Percentiles rank a stretch among this genome's conserved stretches.
Evolutionary conservation across 345 rosid genomes (phyloP).

Genomic region (Passiflora organensis): DNA sequence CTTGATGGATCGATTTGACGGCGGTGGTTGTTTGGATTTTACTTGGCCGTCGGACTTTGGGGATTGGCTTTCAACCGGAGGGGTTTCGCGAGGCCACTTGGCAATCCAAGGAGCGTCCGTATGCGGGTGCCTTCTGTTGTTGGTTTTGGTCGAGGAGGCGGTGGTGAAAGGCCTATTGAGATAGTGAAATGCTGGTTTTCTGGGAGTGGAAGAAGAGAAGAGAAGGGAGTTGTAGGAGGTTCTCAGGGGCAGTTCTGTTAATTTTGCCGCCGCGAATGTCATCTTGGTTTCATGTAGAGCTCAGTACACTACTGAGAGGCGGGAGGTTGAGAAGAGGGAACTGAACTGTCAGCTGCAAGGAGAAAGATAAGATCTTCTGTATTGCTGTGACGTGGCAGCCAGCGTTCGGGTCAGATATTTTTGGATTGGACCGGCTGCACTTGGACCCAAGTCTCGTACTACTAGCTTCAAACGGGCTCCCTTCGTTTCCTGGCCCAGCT

Average conservation of each 20-base stretch:
- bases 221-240: slow-evolving; percentile 42
- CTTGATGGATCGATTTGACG: slow-evolving; percentile 21
- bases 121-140: slow-evolving; percentile 24
- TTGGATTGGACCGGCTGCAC: no score
- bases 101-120: slow-evolving; percentile 51
- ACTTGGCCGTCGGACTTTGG: slow-evolving; percentile 13
- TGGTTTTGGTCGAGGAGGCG: slow-evolving; percentile 25
- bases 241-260: slow-evolving; percentile 68
- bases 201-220: slow-evolving; percentile 28
- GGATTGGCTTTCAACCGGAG: slow-evolving; percentile 8
- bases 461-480: no score
- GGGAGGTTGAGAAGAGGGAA: not conserved
- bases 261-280: slow-evolving; percentile 49
- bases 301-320: slow-evolving; percentile 9
- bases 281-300: slow-evolving; percentile 27
- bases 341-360: not conserved
- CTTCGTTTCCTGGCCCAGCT: no score
- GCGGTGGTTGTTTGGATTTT: slow-evolving; percentile 19
- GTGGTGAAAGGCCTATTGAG: slow-evolving; percentile 32
- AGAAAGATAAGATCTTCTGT: slow-evolving; percentile 35
- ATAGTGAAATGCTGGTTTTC: slow-evolving; percentile 30
- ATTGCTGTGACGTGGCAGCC: no score
- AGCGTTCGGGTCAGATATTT: not conserved
- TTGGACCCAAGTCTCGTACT: no score
- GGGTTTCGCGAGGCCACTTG: slow-evolving; percentile 21